phyloP scores from a whole-genome alignment of 169 alveolate species.

The Cyclospora cayetanensis region DNA sequence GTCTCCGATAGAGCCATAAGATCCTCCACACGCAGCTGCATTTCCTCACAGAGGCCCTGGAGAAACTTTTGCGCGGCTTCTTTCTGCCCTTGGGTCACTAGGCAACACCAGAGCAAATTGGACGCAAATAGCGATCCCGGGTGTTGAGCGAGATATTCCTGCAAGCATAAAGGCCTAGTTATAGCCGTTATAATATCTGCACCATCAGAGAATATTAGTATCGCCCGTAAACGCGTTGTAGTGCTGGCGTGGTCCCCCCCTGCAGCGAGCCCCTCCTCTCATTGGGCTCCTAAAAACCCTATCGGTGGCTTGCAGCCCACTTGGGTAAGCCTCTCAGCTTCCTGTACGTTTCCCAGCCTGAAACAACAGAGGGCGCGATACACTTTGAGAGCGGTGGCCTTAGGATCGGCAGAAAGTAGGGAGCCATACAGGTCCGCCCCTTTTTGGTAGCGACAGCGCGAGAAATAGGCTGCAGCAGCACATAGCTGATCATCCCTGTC shows the following conservation, averaged over 20 bases:
- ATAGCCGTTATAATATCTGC: not conserved
- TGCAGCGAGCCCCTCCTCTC: not conserved
- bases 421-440: not conserved
- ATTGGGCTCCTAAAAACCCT: not conserved
- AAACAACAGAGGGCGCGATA: not conserved
- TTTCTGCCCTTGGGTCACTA: not conserved
- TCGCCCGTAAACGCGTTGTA: not conserved
- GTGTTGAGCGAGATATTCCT: conserved; percentile 16
- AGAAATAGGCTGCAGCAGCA: conserved; percentile 11
- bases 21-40: not conserved
- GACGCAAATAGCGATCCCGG: not conserved
- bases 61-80: not conserved
- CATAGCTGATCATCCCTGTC: not conserved
- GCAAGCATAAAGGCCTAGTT: not conserved
- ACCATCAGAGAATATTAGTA: not conserved
- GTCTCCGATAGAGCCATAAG: not conserved
- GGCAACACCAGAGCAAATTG: not conserved
- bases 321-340: not conserved
- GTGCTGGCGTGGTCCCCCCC: not conserved
- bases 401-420: not conserved
- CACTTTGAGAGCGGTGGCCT: not conserved
- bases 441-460: not conserved
- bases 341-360: not conserved
- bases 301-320: not conserved
- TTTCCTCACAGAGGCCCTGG: not conserved